A percentile compares a stretch with the other conserved stretches of the same genome.
Conservation (phyloP, 1,139 yeast species). For the Candida tropicalis region DNA sequence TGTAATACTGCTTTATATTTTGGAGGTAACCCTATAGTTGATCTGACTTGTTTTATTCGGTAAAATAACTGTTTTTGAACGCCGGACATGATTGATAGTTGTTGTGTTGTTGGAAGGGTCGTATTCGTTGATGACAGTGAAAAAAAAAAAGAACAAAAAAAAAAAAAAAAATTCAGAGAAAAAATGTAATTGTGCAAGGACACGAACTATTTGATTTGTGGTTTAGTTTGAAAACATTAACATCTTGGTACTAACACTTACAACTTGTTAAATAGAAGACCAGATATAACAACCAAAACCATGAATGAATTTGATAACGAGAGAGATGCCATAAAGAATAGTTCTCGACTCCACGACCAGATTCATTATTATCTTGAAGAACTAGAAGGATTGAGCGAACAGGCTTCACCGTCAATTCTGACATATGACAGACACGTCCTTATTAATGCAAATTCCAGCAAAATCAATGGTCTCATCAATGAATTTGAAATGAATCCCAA, state of each 20-base stretch:
- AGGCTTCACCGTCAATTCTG: not conserved
- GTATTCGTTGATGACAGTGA: too few relatives aligned
- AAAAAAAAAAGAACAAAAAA: not conserved
- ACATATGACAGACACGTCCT: conserved; percentile 3
- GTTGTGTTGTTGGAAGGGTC: not conserved
- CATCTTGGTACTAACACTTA: too few relatives aligned
- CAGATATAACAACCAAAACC: too few relatives aligned
- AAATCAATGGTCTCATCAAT: conserved; percentile 21
- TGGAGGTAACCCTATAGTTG: conserved; percentile 85
- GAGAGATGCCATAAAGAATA: conserved; percentile 20
- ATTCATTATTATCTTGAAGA: conserved; percentile 11
- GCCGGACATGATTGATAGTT: not conserved
- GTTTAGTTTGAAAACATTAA: not conserved
- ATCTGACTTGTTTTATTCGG: conserved; percentile 76
- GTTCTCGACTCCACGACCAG: conserved; percentile 21
- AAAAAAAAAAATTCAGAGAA: not conserved
- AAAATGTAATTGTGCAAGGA: not conserved
- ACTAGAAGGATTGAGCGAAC: conserved; percentile 2
- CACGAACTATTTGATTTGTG: not conserved
- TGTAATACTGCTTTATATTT: conserved; percentile 63
- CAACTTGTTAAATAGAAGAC: too few relatives aligned
- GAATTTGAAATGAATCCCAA: conserved; percentile 62
- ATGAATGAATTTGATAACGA: conserved; percentile 25
- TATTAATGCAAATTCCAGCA: conserved; percentile 5
- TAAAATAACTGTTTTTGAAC: conserved; percentile 32